Base-by-base conservation (phyloP, 495 filamentous ascomycete genomes). In the Xylaria bambusicola region DNA sequence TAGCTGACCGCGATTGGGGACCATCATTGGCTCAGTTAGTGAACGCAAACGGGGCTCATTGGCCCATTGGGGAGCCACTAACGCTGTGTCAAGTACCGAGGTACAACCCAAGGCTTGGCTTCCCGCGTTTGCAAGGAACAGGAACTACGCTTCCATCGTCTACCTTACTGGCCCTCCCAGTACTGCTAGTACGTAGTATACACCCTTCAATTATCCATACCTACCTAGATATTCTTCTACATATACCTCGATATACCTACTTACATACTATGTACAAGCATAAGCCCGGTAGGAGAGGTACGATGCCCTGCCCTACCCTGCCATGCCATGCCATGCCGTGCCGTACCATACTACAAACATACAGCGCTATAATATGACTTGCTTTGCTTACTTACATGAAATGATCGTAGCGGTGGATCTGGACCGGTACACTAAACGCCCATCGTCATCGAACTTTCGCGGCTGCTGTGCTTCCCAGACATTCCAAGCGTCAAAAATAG, bases 331-430 rank as follows among this genome's bases (percentile, higher is more conserved):
- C n/a, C n/a, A n/a, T n/a, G n/a, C n/a, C n/a, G n/a, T n/a, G n/a
- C n/a, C n/a, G n/a, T n/a, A n/a, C n/a, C n/a, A n/a, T n/a, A n/a
- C n/a, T n/a, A n/a, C n/a, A n/a, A n/a, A n/a, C n/a, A n/a, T n/a
- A n/a, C n/a, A n/a, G n/a, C n/a, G n/a, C n/a, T n/a, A n/a, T 41
- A 41, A 24, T 50, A 50, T 50, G n/a, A 45, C 54, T 57, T 54
- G 52, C 36, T 6, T 15, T 44, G 24, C 52, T 54, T 54, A 54
- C 38, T 42, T 44, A 54, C 38, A 31, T 29, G 42, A 54, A 36
- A 44, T 54, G 38, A 31, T 24, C 20, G 44, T 21, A 44, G 3
- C 38, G 24, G 24, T 33, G 52, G 52, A 23, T 44, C 52, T 13
- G 45, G n/a, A n/a, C 45, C 24, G 27, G 24, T 27, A 15, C 10